These are phyloP conservation scores for Candida glaebosa DNA, from an alignment of 805 yeast species.

Conservation along the genomic window DNA sequence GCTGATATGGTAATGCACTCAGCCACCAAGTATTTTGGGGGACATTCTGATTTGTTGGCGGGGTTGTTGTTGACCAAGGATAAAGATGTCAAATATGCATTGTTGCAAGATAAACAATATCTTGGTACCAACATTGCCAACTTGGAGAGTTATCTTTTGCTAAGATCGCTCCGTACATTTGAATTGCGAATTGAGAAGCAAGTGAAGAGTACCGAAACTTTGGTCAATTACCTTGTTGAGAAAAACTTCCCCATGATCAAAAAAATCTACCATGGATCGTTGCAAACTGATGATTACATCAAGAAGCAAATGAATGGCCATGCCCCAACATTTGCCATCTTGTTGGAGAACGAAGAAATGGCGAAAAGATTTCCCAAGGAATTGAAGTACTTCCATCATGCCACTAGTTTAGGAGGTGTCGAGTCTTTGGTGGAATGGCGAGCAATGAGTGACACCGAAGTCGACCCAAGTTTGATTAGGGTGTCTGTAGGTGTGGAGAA, in stretches of 20 bases:
- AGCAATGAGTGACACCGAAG: slow-evolving; percentile 55
- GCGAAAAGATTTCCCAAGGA: slow-evolving; percentile 66
- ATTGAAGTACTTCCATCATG: slow-evolving; percentile 75
- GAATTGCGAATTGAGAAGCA: slow-evolving; percentile 71
- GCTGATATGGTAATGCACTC: slow-evolving; percentile 92
- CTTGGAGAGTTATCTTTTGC: slow-evolving; percentile 67
- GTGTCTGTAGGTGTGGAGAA: slow-evolving; percentile 81
- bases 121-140: slow-evolving; percentile 80
- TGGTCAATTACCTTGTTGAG: slow-evolving; percentile 58
- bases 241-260: slow-evolving; percentile 49
- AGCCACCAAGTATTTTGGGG: slow-evolving; percentile 91
- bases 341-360: slow-evolving; percentile 43
- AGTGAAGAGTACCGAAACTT: slow-evolving; percentile 53
- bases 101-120: slow-evolving; percentile 60
- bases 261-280: slow-evolving; percentile 65
- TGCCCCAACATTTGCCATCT: slow-evolving; percentile 74
- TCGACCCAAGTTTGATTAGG: slow-evolving; percentile 58
- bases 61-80: slow-evolving; percentile 75
- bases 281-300: slow-evolving; percentile 70
- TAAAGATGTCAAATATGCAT: slow-evolving; percentile 36
- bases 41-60: slow-evolving; percentile 89
- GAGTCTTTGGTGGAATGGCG: slow-evolving; percentile 93
- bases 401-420: slow-evolving; percentile 90
- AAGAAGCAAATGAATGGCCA: slow-evolving; percentile 61
- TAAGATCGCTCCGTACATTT: slow-evolving; percentile 79